Evolutionary conservation across 2,329 filamentous ascomycete species (phyloP), one percentile per base, ranked within the genome.

Genomic region (Fusarium virguliforme): DNA sequence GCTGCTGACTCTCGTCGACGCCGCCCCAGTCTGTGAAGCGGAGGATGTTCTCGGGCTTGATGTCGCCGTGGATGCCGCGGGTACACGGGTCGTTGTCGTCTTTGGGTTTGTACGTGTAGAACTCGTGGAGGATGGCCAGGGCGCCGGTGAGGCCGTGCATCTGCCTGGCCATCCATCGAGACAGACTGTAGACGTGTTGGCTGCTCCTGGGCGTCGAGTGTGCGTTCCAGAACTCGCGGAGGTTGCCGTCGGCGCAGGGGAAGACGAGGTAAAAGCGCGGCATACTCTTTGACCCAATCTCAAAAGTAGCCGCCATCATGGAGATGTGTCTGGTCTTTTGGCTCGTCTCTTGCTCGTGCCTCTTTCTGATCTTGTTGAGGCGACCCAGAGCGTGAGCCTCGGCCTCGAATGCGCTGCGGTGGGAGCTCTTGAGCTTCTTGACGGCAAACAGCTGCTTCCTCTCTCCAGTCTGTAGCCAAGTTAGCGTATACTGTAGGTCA

Each of bases 41-140:
- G 9, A 65, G 62, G 32, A 65, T 62, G 38, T 65, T 65, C 26
- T 61, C 38, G 13, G 62, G 57, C 28, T 65, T 65, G 24, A 65
- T 65, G 26, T 65, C 62, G 4, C 62, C 62, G 40, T 65, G 62
- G 18, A 65, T 65, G 10, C 62, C 62, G 12, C 32, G 35, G 28
- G 26, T 65, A 5, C 40, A 8, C 3, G 48, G 48, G 26, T 65
- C 62, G 4, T 34, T 12, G 28, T 65, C 62, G 6, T 32, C 54
- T 3, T 37, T n/a, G 1, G 30, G 12, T 15, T n/a, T 18, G 10
- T 56, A 22, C 4, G 5, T 10, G 8, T 22, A 26, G 24, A 55
- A 28, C 8, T 55, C 34, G 15, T 55, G 53, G 12, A 55, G 53
- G 6, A 55, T 55, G 3, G 38, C 8, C 10, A 55, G 8, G 18